Percentiles rank a stretch among this genome's conserved stretches.
phyloP scores from a whole-genome alignment of 495 filamentous ascomycete species.

The Acidiella bohemica region DNA sequence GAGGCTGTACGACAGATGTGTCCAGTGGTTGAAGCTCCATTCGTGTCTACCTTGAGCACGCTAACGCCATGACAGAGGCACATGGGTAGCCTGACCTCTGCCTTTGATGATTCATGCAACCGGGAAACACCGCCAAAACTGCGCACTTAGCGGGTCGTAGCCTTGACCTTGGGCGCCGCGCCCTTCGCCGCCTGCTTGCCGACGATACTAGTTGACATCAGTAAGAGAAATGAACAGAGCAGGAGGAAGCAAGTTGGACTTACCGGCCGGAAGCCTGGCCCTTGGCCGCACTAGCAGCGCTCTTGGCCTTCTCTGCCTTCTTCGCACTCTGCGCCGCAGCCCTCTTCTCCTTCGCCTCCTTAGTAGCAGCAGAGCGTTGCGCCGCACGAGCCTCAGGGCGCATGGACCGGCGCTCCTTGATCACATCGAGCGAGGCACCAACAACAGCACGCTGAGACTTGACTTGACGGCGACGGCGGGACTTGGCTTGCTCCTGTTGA shows the following conservation, averaged over 20 bases:
- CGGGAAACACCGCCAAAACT: not conserved
- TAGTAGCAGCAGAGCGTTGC: slow-evolving; percentile 81
- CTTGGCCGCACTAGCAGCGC: slow-evolving; percentile 55
- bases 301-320: slow-evolving; percentile 99
- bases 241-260: not conserved
- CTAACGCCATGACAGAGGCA: slow-evolving; percentile 6
- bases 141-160: slow-evolving; percentile 61
- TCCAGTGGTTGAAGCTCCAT: no score
- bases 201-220: slow-evolving; percentile 34
- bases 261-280: slow-evolving; percentile 54
- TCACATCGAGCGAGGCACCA: slow-evolving; percentile 95
- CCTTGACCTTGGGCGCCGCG: slow-evolving; percentile 68
- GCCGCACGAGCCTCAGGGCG: slow-evolving; percentile 91
- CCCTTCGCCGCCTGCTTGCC: slow-evolving; percentile 98
- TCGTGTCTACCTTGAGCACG: slow-evolving; percentile 1
- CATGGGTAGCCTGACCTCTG: not conserved
- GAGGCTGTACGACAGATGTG: no score
- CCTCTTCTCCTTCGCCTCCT: slow-evolving; percentile 96
- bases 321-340: slow-evolving; percentile 70
- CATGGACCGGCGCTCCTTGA: slow-evolving; percentile 92
- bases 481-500: slow-evolving; percentile 93
- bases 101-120: not conserved
- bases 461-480: slow-evolving; percentile 93
- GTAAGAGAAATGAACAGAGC: not conserved
- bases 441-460: slow-evolving; percentile 99